These are phyloP conservation scores for Pharus latifolius DNA, from an alignment of 176 grass and related monocot genomes.

Conservation along the genomic window DNA sequence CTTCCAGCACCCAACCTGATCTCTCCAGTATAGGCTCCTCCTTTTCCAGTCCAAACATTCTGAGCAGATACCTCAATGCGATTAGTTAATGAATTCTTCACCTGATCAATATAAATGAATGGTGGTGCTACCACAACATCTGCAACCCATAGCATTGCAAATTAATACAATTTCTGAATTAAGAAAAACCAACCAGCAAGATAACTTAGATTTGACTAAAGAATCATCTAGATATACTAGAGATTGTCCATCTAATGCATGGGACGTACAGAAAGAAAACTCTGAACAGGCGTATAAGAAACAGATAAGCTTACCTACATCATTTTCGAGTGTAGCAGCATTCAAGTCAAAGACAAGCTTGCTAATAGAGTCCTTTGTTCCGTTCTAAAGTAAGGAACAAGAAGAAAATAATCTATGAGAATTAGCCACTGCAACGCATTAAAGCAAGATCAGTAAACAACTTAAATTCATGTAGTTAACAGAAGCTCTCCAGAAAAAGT, in stretches of 20 bases:
- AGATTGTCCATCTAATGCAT: neutral
- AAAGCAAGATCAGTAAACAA: neutral
- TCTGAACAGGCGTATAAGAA: neutral
- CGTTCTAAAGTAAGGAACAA: constrained; percentile 56
- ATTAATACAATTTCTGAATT: neutral
- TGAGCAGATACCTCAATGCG: constrained; percentile 82
- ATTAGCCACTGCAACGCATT: neutral
- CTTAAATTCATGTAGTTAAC: neutral
- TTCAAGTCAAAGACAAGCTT: constrained; percentile 94
- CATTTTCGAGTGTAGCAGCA: constrained; percentile 70
- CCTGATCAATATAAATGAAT: constrained; percentile 86
- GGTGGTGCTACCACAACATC: constrained; percentile 97
- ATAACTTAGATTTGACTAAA: neutral
- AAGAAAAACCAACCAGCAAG: neutral
- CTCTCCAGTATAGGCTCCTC: constrained; percentile 96
- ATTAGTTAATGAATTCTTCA: constrained; percentile 61
- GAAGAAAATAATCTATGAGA: neutral
- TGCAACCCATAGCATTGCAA: constrained; percentile 26
- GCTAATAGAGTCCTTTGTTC: constrained; percentile 78
- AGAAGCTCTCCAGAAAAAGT: neutral
- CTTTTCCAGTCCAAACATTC: constrained; percentile 87
- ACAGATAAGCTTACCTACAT: constrained; percentile 79
- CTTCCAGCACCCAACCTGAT: constrained; percentile 46
- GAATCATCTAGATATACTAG: too few species aligned
- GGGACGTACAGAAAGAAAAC: neutral